Base-by-base conservation (phyloP, 495 filamentous ascomycete genomes). In the Chaetomium fimeti region DNA sequence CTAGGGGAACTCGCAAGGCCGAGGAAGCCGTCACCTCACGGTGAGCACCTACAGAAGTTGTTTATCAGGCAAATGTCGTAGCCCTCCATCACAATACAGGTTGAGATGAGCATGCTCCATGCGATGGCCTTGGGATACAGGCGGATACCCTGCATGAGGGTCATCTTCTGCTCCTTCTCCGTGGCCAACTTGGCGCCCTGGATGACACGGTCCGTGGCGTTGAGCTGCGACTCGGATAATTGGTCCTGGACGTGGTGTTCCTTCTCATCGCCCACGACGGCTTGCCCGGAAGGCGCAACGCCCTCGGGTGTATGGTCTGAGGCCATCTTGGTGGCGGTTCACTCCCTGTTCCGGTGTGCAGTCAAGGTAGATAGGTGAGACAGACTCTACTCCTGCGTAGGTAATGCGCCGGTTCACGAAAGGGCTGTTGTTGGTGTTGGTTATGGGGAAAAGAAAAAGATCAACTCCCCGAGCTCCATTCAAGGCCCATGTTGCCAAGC, bases 41-140 rank as follows among this genome's bases (percentile, higher is more conserved):
- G n/a, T 5, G 28, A 18, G 12, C n/a, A 69, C 77, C 68, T 56
- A 79, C 76, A 83, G 61, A 85, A 84, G 65, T 83, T 85, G 71
- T 83, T 84, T 66, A 87, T 77, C 60, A 88, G 72, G 51, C 79
- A 82, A 48, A 87, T 69, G 66, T 87, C 85, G 71, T 85, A 88
- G 5, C 85, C 86, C 67, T 88, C 85, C 85, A 88, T 88, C 65
- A 80, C 79, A 60, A 88, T 86, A 73, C 82, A 83, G 7, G 84
- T 83, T 45, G 82, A 84, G 68, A 88, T 84, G 57, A 87, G 77
- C 32, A 87, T 54, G 64, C 82, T 85, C 84, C 84, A 88, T 3
- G 74, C 80, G 57, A 85, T 80, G 52, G 82, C 82, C 68, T 84
- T 85, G 25, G 82, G 82, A 64, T 84, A 85, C 13, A 84, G 73